Evolutionary conservation across 164 flowering plant genomes (phyloP).

Genomic region (Sextonia rubra): DNA sequence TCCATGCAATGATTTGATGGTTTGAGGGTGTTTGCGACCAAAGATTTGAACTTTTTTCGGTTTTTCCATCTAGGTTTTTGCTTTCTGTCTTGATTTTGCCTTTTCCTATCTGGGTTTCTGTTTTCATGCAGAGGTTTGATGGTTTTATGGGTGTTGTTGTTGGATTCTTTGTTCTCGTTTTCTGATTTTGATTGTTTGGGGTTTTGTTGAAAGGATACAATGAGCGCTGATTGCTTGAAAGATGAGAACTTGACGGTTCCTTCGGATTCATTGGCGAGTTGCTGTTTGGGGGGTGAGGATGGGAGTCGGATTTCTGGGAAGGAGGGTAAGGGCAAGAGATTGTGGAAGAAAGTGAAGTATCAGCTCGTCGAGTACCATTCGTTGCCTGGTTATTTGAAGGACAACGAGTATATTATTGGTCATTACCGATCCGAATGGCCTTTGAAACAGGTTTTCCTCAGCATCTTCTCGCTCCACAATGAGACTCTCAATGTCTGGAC

Average conservation of each 20-base stretch:
- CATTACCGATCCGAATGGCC: conserved; percentile 97
- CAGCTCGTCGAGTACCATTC: conserved; percentile 93
- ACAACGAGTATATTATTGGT: conserved; percentile 82
- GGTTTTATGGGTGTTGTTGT: neutral
- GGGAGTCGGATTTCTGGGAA: conserved; percentile 1
- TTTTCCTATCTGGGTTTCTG: conserved; percentile 7
- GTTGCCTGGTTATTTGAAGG: conserved; percentile 87
- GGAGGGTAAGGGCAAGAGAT: conserved; percentile 71
- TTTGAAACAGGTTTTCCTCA: conserved; percentile 69
- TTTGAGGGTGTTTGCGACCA: neutral
- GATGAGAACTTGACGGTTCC: conserved; percentile 14
- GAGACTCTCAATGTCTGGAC: conserved; percentile 99
- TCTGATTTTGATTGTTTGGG: neutral
- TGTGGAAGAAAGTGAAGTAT: conserved; percentile 91
- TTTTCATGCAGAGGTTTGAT: neutral
- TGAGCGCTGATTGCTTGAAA: conserved; percentile 9
- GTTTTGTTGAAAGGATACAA: conserved; percentile 15
- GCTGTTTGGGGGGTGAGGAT: conserved; percentile 1
- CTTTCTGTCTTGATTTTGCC: neutral
- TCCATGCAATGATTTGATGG: neutral
- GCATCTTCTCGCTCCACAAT: conserved; percentile 87
- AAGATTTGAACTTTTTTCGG: neutral
- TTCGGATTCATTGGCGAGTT: conserved; percentile 25
- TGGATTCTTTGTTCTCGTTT: neutral
- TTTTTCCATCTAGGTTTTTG: neutral